Evolutionary conservation across 2,329 filamentous ascomycete species (phyloP), one percentile per base, ranked within the genome.

Genomic region (Magnaporthiopsis poae): DNA sequence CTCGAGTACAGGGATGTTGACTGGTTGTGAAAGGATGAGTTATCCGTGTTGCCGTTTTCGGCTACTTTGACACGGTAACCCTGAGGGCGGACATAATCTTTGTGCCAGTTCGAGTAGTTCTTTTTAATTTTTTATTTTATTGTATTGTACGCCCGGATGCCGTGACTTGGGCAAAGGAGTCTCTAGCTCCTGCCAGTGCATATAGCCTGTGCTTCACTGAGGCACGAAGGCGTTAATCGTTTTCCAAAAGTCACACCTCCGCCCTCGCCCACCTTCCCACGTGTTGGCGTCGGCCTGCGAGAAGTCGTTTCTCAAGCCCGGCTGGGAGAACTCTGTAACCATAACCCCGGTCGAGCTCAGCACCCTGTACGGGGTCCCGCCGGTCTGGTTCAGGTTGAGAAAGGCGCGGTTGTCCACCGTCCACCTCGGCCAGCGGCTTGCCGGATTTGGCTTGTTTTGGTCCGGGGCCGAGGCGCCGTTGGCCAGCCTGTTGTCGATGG

Each of bases 181-280:
- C 27, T 13, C 11, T 36, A 36, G 11, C 35, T 4, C 35, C 35
- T 36, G 35, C 35, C 35, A 36, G 35, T 9, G 8, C 35, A 11
- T 36, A 36, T 18, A 5, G 4, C 39, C 39, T 33, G 18, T 1
- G 2, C 46, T 2, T 39, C 35, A 61, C 60, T 65, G 64, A 2
- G 64, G 64, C 27, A 65, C 35, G 1, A 61, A n/a, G 0, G 33
- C n/a, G 56, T 60, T 65, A 11, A 65, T 25, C 2, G 33, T 60
- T 59, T 60, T 60, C 64, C 64, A 73, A 61, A 73, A 70, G 29
- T 67, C 67, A 27, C 72, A 73, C 59, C 72, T 56, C 21, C 35
- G 66, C 2, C 70, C 70, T 1, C 72, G 63, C 0, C 71, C 71
- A 1, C 70, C 71, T 68, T 73, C 72, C 72, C 72, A 73, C 3